Base-by-base conservation (phyloP, 345 rosid genomes). In the Laguncularia racemosa region DNA sequence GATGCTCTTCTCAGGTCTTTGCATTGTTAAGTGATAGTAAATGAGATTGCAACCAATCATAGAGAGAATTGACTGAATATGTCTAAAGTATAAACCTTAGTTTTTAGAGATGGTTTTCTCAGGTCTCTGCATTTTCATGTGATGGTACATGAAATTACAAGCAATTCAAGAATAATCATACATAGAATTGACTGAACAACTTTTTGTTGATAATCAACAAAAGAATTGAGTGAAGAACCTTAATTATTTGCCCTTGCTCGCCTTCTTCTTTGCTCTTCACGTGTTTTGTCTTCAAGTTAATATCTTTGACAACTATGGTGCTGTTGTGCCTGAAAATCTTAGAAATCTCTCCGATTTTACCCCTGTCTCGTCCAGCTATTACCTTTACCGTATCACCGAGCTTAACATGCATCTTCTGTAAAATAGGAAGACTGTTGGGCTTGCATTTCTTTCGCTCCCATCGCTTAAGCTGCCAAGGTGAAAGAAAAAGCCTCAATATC, bases 211-310 rank as follows among this genome's bases (percentile, higher is more conserved):
- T 23, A 23, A 23, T 6, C 28, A 23, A 23, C 2, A 23, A 23
- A 23, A 23, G 28, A 23, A 23, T 23, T 3, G 56, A 13, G 13
- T 54, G 57, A 66, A 56, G 15, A 40, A 91, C 98, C 98, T 88
- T 86, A 40, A 84, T 57, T 59, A 92, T 92, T 74, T 86, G 91
- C 64, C 95, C 96, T 49, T 82, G 81, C 56, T 92, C 93, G 12
- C 80, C 95, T 68, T 89, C 93, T 71, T 81, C 96, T 73, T 57
- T 70, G 80, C 96, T 86, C 82, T 89, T 92, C 79, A 78, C 64
- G 73, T 92, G 98, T 74, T 92, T 92, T 10, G 93, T 92, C 79
- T 92, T 86, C 66, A 86, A 71, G 86, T 92, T 92, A n/a, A 89
- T 65, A 26, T 89, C 98, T 21, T 74, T 73, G 47, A 88, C 78